Base-by-base conservation (phyloP, 2,329 filamentous ascomycete genomes). In the Clonostachys rosea region DNA sequence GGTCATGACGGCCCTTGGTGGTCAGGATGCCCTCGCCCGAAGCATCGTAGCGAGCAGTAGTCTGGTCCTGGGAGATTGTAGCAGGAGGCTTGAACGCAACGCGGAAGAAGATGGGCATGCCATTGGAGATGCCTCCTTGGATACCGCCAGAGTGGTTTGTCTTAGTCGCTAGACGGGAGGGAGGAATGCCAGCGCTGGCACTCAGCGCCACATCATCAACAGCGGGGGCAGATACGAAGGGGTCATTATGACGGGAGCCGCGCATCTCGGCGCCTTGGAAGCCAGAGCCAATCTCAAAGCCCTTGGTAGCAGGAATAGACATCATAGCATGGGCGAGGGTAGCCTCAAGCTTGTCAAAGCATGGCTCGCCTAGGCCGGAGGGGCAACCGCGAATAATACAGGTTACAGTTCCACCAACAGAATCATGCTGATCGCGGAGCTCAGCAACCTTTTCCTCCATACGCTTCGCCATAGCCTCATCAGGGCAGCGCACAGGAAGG, bases 121-220 rank as follows among this genome's bases (percentile, higher is more conserved):
- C 94, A 67, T 97, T 97, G 44, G 87, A 86, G 68, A 97, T 97
- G 45, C 92, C 92, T 40, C 92, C 94, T 72, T 97, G 92, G 56
- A 97, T 89, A 53, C 92, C 94, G 12, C 92, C 92, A 3, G 87
- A 92, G 75, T 96, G 91, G 75, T 97, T 97, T 24, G 92, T 96
- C 73, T 87, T 88, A 47, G 92, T 96, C 9, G 84, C 86, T 46
- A 96, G 78, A 52, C 75, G 78, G 16, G 87, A 81, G 49, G 73
- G 70, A 33, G 71, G 67, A 14, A 76, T 65, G 33, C 74, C 74
- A 18, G 69, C 67, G 42, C 61, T 63, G 18, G 65, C 61, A 18
- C 69, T 67, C 42, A 61, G 62, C 20, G 65, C 61, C 12, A 68
- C 68, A 14, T 73, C 74, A 3, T 69, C 73, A 34, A 70, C 66